Evolutionary conservation across 805 yeast species (phyloP), one percentile per base, ranked within the genome.

Genomic region (Saccharomycopsis amapae): DNA sequence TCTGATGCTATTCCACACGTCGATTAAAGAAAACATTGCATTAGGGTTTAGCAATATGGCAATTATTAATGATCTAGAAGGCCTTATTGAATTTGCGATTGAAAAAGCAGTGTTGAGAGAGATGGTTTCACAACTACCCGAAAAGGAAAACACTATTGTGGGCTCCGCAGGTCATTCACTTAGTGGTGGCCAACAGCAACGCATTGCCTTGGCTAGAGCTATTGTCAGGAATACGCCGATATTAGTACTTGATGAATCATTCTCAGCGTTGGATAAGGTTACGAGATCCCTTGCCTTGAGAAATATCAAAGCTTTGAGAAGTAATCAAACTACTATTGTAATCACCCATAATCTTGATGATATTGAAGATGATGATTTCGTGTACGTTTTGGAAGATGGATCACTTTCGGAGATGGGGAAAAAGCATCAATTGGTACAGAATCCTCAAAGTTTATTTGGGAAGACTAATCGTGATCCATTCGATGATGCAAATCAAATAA

Each of bases 111-210:
- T 20, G 15, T 35, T 40, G 19, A 10, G 25, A 6, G 23, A 39
- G 4, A n/a, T 40, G 32, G 20, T 83, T 0, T 54, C 57, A 4
- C 64, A 62, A 26, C 58, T 81, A 1, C 78, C 81, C 0, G 57
- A 73, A 3, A 86, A 89, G 0, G 30, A 76, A 2, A 69, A 81
- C 15, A 76, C 85, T 0, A 50, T 58, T 2, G 52, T 85, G 6
- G 63, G 66, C 0, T 25, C 6, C 22, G 53, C 56, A 10, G 75
- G 76, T 2, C 57, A 71, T 2, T 56, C 68, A 1, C 64, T 90
- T 6, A 85, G 96, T 52, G 97, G 97, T 3, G 99, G 99, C 0
- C 96, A 93, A 60, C 75, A 72, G 46, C 98, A 93, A 62, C 68
- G 89, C 50, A 68, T 93, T 2, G 83, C 90, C 0, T 56, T 93